Evolutionary conservation across 805 yeast genomes (phyloP).

Genomic region (Nakazawaea wyomingensis): DNA sequence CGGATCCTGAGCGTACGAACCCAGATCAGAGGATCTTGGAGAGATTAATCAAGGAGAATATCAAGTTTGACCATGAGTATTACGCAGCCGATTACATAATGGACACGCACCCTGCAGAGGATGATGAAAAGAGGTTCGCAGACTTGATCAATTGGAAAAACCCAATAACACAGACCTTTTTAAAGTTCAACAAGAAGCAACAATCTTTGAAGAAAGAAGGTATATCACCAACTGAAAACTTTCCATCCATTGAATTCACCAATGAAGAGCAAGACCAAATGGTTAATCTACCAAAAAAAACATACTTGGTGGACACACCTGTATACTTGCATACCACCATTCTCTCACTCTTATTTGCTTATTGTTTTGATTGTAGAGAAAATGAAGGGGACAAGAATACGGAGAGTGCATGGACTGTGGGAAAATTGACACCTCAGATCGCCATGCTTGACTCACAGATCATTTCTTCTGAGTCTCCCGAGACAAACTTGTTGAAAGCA

Average conservation of each 20-base stretch:
- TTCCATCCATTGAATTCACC: slow-evolving; percentile 48
- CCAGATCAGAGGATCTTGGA: slow-evolving; percentile 59
- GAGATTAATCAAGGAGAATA: slow-evolving; percentile 59
- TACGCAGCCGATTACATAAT: slow-evolving; percentile 77
- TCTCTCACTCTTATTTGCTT: slow-evolving; percentile 64
- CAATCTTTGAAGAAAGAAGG: slow-evolving; percentile 22
- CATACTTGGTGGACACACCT: slow-evolving; percentile 50
- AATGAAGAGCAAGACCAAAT: slow-evolving; percentile 60
- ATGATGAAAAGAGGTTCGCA: slow-evolving; percentile 38
- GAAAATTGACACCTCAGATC: slow-evolving; percentile 77
- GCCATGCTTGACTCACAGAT: slow-evolving; percentile 63
- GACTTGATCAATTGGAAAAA: slow-evolving; percentile 48
- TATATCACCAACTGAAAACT: slow-evolving; percentile 13
- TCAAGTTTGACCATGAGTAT: slow-evolving; percentile 82
- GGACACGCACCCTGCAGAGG: slow-evolving; percentile 54
- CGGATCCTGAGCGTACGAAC: slow-evolving; percentile 68
- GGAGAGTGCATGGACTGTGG: slow-evolving; percentile 94
- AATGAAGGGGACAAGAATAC: slow-evolving; percentile 66
- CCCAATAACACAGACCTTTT: slow-evolving; percentile 37
- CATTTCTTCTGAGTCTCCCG: slow-evolving; percentile 29
- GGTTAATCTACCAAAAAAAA: slow-evolving; percentile 61
- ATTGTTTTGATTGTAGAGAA: slow-evolving; percentile 69
- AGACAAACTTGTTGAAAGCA: slow-evolving; percentile 39
- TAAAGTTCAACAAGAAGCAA: slow-evolving; percentile 43
- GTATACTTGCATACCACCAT: slow-evolving; percentile 59